Conservation (phyloP, 306 rosid genomes). For the Vigna angularis region DNA sequence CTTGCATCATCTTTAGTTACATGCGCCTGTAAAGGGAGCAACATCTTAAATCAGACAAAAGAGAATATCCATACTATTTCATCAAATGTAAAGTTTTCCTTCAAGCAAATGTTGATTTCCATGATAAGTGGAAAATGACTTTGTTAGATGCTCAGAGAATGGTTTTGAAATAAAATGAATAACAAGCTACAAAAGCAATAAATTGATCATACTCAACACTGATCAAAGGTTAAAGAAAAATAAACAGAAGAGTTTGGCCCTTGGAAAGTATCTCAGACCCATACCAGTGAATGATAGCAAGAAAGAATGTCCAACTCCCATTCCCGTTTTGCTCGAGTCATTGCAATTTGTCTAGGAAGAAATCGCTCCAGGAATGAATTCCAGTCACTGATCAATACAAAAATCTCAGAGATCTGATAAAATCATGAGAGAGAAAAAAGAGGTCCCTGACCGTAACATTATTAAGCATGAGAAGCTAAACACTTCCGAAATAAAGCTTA, state of each 20-base stretch:
- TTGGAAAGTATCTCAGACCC: constrained; percentile 28
- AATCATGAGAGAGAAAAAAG: not conserved
- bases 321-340: constrained; percentile 85
- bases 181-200: constrained; percentile 4
- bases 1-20: constrained; percentile 92
- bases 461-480: constrained; percentile 27
- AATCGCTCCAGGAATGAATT: constrained; percentile 84
- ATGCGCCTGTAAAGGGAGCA: constrained; percentile 61
- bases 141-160: not conserved
- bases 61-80: constrained; percentile 25
- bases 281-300: constrained; percentile 82
- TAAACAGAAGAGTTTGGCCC: not conserved
- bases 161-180: constrained; percentile 24
- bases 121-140: constrained; percentile 12
- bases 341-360: constrained; percentile 90
- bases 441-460: constrained; percentile 21
- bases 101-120: constrained; percentile 8
- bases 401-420: constrained; percentile 20
- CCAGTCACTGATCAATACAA: constrained; percentile 77
- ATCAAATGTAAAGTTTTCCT: constrained; percentile 17
- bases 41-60: constrained; percentile 12
- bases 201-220: constrained; percentile 6
- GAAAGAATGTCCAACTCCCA: constrained; percentile 96
- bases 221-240: constrained; percentile 27
- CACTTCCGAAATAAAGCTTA: constrained; percentile 18